These are phyloP conservation scores for Russula abietina DNA, from an alignment of 768 basidiomycete genomes.

Conservation along the genomic window DNA sequence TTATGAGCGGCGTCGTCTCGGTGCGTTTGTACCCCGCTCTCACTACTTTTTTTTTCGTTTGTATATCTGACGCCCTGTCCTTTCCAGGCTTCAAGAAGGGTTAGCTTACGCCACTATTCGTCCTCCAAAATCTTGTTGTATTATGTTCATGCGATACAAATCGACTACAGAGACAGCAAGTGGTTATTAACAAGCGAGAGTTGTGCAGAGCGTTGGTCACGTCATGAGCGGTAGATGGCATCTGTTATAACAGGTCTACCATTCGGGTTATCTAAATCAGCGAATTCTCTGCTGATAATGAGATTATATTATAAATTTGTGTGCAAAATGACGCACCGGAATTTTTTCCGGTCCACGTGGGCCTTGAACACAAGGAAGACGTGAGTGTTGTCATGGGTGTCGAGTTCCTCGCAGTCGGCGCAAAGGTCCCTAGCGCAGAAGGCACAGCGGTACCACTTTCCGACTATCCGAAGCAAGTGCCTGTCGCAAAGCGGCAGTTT, in stretches of 20 bases:
- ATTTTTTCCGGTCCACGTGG: constrained; percentile 66
- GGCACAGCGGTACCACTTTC: constrained; percentile 87
- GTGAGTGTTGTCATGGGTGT: constrained; percentile 78
- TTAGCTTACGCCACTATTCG: constrained; percentile 25
- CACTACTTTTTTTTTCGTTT: not conserved
- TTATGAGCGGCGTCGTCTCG: constrained; percentile 82
- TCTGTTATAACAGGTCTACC: constrained; percentile 12
- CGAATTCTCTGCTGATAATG: constrained; percentile 13
- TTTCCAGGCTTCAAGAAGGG: constrained; percentile 64
- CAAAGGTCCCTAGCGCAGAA: constrained; percentile 88
- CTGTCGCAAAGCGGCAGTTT: constrained; percentile 74
- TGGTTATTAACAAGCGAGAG: too few species aligned
- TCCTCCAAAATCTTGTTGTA: not conserved
- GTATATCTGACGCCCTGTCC: constrained; percentile 1
- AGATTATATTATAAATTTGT: constrained; percentile 3
- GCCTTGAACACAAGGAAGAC: constrained; percentile 88
- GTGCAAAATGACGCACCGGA: constrained; percentile 46
- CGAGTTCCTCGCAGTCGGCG: constrained; percentile 69
- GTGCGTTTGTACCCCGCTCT: constrained; percentile 36
- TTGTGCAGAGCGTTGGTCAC: too few species aligned
- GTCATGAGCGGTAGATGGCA: constrained; percentile 12
- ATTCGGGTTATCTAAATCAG: constrained; percentile 7
- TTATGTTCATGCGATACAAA: not conserved
- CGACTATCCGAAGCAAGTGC: constrained; percentile 75
- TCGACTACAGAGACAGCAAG: too few species aligned